Percentiles rank a stretch among this genome's conserved stretches.
Conservation (phyloP, 768 basidiomycete genomes). For the Kwoniella dendrophila region DNA sequence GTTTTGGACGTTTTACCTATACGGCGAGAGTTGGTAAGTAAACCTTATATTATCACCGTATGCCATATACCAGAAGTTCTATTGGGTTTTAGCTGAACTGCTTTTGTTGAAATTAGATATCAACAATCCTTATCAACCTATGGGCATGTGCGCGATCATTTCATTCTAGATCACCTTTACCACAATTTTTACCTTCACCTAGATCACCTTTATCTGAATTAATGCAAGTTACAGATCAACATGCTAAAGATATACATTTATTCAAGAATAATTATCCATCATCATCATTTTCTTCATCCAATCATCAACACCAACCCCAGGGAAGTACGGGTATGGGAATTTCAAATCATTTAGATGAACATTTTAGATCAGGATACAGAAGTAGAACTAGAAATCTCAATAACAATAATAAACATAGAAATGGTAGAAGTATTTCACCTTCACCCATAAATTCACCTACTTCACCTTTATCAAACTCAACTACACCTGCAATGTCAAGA, state of each 20-base stretch:
- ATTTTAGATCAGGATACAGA: too few relatives aligned
- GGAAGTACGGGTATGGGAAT: too few relatives aligned
- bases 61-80: not conserved
- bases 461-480: not conserved
- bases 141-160: conserved; percentile 54
- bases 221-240: conserved; percentile 45
- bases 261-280: conserved; percentile 10
- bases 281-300: not conserved
- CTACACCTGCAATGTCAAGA: conserved; percentile 2
- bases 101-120: conserved; percentile 43
- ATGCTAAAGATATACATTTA: conserved; percentile 24
- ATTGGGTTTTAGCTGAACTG: not conserved
- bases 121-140: conserved; percentile 49
- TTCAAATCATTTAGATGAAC: too few relatives aligned
- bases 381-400: conserved; percentile 7
- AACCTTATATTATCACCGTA: not conserved
- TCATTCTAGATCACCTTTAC: conserved; percentile 51
- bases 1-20: conserved; percentile 54
- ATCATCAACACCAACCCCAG: too few relatives aligned
- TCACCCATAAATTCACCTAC: too few relatives aligned
- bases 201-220: conserved; percentile 44
- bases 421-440: conserved; percentile 10
- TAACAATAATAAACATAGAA: too few relatives aligned
- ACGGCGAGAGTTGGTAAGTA: conserved; percentile 46
- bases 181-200: conserved; percentile 54